A percentile compares a stretch with the other conserved stretches of the same genome.
These are phyloP conservation scores for Potentilla sterilis DNA, from an alignment of 306 rosid genomes.

Conservation along the genomic window DNA sequence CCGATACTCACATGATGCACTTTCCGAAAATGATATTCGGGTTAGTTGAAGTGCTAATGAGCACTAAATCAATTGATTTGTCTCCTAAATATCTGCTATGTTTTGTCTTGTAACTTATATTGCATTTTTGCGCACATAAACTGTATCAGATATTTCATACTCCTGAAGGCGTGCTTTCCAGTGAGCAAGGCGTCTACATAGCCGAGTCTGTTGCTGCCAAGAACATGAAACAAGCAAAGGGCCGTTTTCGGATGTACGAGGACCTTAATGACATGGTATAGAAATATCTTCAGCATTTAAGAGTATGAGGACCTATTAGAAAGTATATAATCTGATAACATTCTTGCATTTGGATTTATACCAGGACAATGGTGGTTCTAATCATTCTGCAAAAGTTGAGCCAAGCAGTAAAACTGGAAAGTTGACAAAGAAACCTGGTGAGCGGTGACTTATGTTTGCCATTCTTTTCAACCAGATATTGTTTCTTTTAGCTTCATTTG, in stretches of 20 bases:
- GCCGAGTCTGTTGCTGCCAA: slow-evolving; percentile 74
- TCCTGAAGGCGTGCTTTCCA: slow-evolving; percentile 89
- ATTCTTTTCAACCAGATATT: background rate
- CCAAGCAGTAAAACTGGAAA: slow-evolving; percentile 54
- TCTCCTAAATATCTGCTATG: background rate
- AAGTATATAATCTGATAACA: background rate
- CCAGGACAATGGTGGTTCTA: slow-evolving; percentile 62
- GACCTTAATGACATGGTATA: slow-evolving; percentile 63
- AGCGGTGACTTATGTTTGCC: slow-evolving; percentile 56
- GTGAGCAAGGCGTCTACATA: slow-evolving; percentile 88
- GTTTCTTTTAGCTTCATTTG: background rate
- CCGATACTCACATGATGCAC: slow-evolving; percentile 56
- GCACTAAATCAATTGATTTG: background rate
- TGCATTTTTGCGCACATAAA: background rate
- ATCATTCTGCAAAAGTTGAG: slow-evolving; percentile 65
- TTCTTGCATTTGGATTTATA: slow-evolving; percentile 18
- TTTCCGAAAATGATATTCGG: slow-evolving; percentile 84
- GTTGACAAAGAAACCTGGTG: slow-evolving; percentile 78
- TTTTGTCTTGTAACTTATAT: background rate
- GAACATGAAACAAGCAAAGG: slow-evolving; percentile 86
- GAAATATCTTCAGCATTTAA: background rate
- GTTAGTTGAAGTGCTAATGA: slow-evolving; percentile 32
- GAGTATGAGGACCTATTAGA: background rate
- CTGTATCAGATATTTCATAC: slow-evolving; percentile 73
- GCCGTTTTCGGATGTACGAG: slow-evolving; percentile 69